Base-by-base conservation (phyloP, 805 yeast species). In the Ascoidea tarda region DNA sequence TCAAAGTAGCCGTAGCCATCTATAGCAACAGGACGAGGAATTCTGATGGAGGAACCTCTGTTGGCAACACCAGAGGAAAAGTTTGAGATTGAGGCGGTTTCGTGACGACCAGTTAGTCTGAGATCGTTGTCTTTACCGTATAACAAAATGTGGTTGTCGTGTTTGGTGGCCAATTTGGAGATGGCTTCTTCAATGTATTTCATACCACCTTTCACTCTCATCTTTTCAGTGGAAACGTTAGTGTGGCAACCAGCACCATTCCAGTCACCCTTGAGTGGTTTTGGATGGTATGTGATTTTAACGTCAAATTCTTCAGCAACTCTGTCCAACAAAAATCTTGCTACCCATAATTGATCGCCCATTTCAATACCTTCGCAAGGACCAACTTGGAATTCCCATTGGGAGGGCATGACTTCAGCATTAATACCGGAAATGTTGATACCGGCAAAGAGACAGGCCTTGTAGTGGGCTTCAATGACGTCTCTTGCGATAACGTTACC, bases 231-330 rank as follows among this genome's bases (percentile, higher is more conserved):
- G 50, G 97, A 89, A 57, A 93, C 98, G 71, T 93, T 93, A 70
- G 99, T 93, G 76, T 93, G 99, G 79, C 98, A 91, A 66, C 99
- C 99, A 70, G 99, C 98, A 77, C 99, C 99, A 71, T 93, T 93
- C 98, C 98, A 93, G 76, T 91, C 98, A 63, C 98, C 98, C 77
- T 84, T 80, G 71, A 93, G 79, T 62, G 99, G 98, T 81, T 93
- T 93, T 73, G 99, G 99, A 82, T 93, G 99, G 84, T 90, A 84
- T 49, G 97, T 88, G 63, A 93, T 91, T 84, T 89, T 90, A 69
- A 93, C 95, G 69, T 96, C 98, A 66, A 93, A 93, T 72, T 93
- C 99, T 78, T 93, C 99, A 60, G 98, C 96, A 52, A 89, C 93
- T 74, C 97, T 84, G 74, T 81, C 82, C 67, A 93, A 76, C 63